A percentile compares a stretch with the other conserved stretches of the same genome.
Conservation (phyloP, 75 land plant species). For the Pinus tabuliformis region DNA sequence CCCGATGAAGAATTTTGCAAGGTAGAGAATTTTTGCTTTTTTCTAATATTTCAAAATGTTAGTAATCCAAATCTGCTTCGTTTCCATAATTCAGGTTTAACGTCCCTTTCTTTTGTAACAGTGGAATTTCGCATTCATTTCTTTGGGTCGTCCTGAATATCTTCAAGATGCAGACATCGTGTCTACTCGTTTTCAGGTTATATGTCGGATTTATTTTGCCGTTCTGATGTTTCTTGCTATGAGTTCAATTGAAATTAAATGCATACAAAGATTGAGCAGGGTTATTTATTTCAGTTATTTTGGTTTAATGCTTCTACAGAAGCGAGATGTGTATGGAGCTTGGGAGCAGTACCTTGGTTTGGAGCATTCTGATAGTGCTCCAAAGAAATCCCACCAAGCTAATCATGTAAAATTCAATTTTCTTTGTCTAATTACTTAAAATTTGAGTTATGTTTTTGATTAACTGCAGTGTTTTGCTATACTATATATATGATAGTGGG, state of each 20-base stretch:
- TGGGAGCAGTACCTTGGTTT: constrained; percentile 55
- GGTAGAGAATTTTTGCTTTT: constrained; percentile 7
- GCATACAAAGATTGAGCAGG: background rate
- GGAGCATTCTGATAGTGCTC: constrained; percentile 43
- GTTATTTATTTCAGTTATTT: background rate
- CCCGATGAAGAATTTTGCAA: constrained; percentile 38
- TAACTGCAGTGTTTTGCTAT: background rate
- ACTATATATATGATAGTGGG: background rate
- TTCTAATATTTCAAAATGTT: background rate
- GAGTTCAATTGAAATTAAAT: background rate
- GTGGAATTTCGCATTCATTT: constrained; percentile 52
- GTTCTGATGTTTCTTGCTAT: no score
- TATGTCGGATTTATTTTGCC: background rate
- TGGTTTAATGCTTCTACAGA: constrained; percentile 11
- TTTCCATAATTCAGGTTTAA: background rate
- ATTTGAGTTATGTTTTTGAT: no score
- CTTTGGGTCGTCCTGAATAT: constrained; percentile 48
- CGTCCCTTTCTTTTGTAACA: constrained; percentile 9
- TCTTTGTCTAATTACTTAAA: background rate
- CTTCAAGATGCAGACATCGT: constrained; percentile 29
- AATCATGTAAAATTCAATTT: constrained; percentile 25
- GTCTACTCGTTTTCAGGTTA: constrained; percentile 39
- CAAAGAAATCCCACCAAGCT: constrained; percentile 32
- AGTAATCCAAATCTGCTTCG: background rate
- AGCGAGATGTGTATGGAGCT: constrained; percentile 45